A percentile compares a stretch with the other conserved stretches of the same genome.
Conservation (phyloP, 257 asterid species). For the Gentiana dahurica region DNA sequence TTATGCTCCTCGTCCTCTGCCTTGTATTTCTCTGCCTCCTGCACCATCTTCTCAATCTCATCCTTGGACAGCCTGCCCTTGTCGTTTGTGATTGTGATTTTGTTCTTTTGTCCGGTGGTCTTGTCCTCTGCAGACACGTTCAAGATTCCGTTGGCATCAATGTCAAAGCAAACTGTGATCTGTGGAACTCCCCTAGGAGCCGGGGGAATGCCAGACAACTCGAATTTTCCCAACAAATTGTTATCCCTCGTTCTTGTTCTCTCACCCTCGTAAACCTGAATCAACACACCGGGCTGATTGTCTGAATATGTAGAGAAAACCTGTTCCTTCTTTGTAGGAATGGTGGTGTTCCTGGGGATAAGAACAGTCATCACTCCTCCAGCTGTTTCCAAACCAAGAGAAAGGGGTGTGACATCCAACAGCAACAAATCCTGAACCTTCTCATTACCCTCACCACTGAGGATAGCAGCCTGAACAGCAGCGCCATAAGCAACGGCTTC, state of each 20-base stretch:
- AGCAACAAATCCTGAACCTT: conserved; percentile 27
- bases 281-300: conserved; percentile 30
- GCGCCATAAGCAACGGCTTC: conserved; percentile 33
- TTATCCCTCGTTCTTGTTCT: conserved; percentile 29
- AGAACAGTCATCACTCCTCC: conserved; percentile 27
- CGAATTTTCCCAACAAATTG: conserved; percentile 27
- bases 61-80: conserved; percentile 29
- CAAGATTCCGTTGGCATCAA: conserved; percentile 32
- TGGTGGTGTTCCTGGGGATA: conserved; percentile 27
- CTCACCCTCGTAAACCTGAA: conserved; percentile 28
- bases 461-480: conserved; percentile 30
- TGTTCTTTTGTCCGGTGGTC: conserved; percentile 28
- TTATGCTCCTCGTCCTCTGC: conserved; percentile 33
- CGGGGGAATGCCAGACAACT: conserved; percentile 36
- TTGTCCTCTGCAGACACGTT: conserved; percentile 28
- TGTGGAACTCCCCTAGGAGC: conserved; percentile 40
- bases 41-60: conserved; percentile 31
- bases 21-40: conserved; percentile 27
- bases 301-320: conserved; percentile 38
- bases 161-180: conserved; percentile 32
- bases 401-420: conserved; percentile 22
- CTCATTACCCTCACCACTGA: conserved; percentile 30
- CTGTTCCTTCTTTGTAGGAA: conserved; percentile 28
- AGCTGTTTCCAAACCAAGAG: conserved; percentile 29
- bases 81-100: conserved; percentile 26